These are phyloP conservation scores for Carpinus fangiana DNA, from an alignment of 306 rosid species.

Conservation along the genomic window DNA sequence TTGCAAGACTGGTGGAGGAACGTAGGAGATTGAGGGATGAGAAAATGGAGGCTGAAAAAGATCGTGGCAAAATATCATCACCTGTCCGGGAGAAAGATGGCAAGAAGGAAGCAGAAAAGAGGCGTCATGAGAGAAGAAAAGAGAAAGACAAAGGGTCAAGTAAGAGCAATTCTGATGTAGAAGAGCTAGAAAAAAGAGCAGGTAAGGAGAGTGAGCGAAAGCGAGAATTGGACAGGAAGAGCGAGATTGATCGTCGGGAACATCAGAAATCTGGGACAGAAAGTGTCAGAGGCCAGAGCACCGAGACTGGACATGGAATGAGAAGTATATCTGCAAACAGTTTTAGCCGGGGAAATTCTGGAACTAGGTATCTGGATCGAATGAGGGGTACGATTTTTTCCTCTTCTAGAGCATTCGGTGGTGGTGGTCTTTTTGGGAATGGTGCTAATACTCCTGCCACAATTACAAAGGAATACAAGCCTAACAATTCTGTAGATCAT, in stretches of 20 bases:
- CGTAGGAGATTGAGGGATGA: slow-evolving; percentile 94
- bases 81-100: slow-evolving; percentile 54
- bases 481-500: slow-evolving; percentile 64
- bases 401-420: slow-evolving; percentile 87
- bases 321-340: slow-evolving; percentile 51
- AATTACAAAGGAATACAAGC: slow-evolving; percentile 62
- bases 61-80: slow-evolving; percentile 53
- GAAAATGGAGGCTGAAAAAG: slow-evolving; percentile 79
- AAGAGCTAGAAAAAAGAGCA: slow-evolving; percentile 81
- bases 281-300: slow-evolving; percentile 51
- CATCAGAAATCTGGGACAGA: slow-evolving; percentile 61
- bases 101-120: slow-evolving; percentile 85
- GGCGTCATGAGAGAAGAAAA: slow-evolving; percentile 80
- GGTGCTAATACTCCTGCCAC: slow-evolving; percentile 50
- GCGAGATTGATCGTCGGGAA: slow-evolving; percentile 66
- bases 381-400: slow-evolving; percentile 90
- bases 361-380: slow-evolving; percentile 85
- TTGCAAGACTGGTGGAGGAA: slow-evolving; percentile 94
- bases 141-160: slow-evolving; percentile 90
- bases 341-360: slow-evolving; percentile 62
- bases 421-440: slow-evolving; percentile 77
- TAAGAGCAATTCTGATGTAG: slow-evolving; percentile 96
- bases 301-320: slow-evolving; percentile 49
- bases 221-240: slow-evolving; percentile 67
- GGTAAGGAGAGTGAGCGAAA: slow-evolving; percentile 81